Evolutionary conservation across 768 basidiomycete genomes (phyloP).

Genomic region (Suillus decipiens): DNA sequence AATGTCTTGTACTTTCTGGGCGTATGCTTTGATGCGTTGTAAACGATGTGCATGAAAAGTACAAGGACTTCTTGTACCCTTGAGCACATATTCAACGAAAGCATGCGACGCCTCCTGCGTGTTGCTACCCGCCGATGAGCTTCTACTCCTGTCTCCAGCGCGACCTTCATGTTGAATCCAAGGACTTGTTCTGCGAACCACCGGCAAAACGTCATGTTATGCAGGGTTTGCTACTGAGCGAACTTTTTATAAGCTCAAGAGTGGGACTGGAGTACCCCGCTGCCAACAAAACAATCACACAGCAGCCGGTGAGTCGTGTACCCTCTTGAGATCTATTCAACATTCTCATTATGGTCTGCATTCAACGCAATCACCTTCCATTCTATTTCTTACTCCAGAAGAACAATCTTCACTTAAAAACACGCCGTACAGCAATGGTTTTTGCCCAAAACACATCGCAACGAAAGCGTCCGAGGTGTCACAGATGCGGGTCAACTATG

Average conservation of each 20-base stretch:
- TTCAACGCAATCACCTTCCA: conserved; percentile 1
- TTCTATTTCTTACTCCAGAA: conserved; percentile 11
- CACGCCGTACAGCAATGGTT: neutral
- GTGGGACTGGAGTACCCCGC: conserved; percentile 16
- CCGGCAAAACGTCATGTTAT: conserved; percentile 10
- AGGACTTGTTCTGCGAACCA: conserved; percentile 27
- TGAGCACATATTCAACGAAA: neutral
- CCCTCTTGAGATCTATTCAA: conserved; percentile 5
- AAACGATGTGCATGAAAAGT: conserved; percentile 5
- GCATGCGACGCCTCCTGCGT: conserved; percentile 8
- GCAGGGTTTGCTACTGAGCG: conserved; percentile 12
- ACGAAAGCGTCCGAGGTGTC: conserved; percentile 37
- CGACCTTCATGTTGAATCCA: conserved; percentile 18
- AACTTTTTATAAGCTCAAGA: conserved; percentile 27
- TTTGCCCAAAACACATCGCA: conserved; percentile 6
- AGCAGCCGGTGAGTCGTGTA: conserved; percentile 29
- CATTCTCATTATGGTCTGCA: conserved; percentile 4
- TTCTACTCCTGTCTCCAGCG: conserved; percentile 21
- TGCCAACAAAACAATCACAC: conserved; percentile 24
- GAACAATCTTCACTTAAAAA: neutral
- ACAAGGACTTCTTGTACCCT: conserved; percentile 30
- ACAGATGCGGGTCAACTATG: conserved; percentile 35
- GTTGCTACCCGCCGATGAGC: conserved; percentile 6
- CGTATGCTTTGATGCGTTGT: neutral
- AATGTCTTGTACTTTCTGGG: conserved; percentile 1